Evolutionary conservation across 352 stramenopile genomes (phyloP), one percentile per base, ranked within the genome.

Genomic region (Phytophthora sp.): DNA sequence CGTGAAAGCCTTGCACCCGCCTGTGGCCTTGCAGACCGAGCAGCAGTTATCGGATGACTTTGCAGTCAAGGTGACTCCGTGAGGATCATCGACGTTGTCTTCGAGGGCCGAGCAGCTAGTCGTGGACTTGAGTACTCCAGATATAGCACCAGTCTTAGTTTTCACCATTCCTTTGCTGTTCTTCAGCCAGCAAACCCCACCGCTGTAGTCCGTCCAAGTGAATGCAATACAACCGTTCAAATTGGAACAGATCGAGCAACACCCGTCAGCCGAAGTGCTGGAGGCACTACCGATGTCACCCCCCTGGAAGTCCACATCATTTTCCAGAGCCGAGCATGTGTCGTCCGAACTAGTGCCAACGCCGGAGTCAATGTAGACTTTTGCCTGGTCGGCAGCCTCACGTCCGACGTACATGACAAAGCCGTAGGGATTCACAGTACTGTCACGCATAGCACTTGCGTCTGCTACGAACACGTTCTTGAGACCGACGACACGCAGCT

Each of bases 401-500:
- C 67, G 68, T 13, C 84, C 79, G n/a, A 86, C 63, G 67, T 92
- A 89, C 77, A 88, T 90, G n/a, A 91, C 69, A 50, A 89, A 88
- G 3, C 71, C 82, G 58, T 89, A 91, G 26, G 79, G 82, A 42
- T 83, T 88, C 28, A 79, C 69, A 0, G 84, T 90, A 10, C 79
- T 84, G 4, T 88, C 79, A 11, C 62, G 59, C 79, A 89, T 88
- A 13, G 76, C 64, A 37, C 66, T 84, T 1, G 70, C 77, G 30
- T 92, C 84, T 1, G 63, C 72, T 9, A 92, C 62, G 26, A 84
- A 92, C 4, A 89, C 66, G 51, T 92, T 92, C 38, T 56, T 46
- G 1, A 84, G 82, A 13, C 78, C 83, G 0, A 88, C 23, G 1
- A 92, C 73, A 7, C 67, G 63, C 20, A 90, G 48, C 26, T 82